Evolutionary conservation across 2,329 filamentous ascomycete genomes (phyloP), one percentile per base, ranked within the genome.

Genomic region (Shiraia bambusicola): DNA sequence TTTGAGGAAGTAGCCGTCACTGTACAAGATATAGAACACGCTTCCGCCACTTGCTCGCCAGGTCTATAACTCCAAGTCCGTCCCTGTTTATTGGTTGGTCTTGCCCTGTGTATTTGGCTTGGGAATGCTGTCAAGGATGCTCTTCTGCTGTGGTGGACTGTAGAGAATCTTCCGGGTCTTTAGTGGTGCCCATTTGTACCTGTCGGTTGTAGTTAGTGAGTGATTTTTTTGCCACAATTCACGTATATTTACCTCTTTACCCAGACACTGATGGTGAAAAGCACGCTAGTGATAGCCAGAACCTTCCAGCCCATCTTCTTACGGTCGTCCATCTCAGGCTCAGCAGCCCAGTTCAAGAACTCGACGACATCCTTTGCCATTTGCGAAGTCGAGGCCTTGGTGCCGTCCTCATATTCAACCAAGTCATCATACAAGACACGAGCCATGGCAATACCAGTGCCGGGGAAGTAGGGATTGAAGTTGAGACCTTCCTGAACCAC

Each of bases 251-350:
- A 77, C 77, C 91, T 85, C 87, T 98, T 98, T 56, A 97, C 86
- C 90, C 91, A 98, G 63, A 98, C 83, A 72, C 87, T 94, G 65
- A 97, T 66, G 42, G 88, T 89, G 69, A 89, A 87, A 52, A 98
- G 78, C 49, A 85, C 82, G 49, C 86, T 80, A 40, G 84, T 83
- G 57, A 95, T 82, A 56, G 87, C 83, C 61, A 98, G 72, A 40
- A 95, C 88, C 84, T 98, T 97, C 82, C 95, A 84, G 65, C 93
- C 93, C 93, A 97, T 98, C 79, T 90, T 93, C 87, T 98, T 98
- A 70, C 93, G 87, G 70, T 96, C 86, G 69, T 98, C 93, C 90
- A 96, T 95, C 80, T 98, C 93, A 34, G 93, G 93, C 79, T 98
- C 93, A 44, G 93, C 91, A 40, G 93, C 81, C 93, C 93, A 98